phyloP scores from a whole-genome alignment of 306 rosid species.

The Arachis stenosperma region DNA sequence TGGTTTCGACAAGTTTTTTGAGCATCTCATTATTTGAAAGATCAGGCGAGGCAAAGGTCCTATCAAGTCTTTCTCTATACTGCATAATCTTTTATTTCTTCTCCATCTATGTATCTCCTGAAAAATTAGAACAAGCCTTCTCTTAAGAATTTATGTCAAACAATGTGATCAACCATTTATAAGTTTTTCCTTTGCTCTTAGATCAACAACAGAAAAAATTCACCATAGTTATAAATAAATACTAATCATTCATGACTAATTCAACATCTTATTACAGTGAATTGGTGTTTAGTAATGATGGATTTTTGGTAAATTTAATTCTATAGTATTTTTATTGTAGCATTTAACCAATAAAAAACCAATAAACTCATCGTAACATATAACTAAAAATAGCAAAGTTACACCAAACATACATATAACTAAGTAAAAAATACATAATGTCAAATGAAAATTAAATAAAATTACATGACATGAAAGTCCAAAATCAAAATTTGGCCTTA shows the following conservation, averaged over 20 bases:
- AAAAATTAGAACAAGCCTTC: slow-evolving; percentile 27
- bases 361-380: too few species aligned
- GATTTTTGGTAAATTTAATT: neutral
- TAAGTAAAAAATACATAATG: too few species aligned
- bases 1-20: slow-evolving; percentile 67
- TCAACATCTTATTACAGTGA: slow-evolving; percentile 28
- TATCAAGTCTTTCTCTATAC: slow-evolving; percentile 80
- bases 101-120: slow-evolving; percentile 11
- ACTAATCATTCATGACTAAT: neutral
- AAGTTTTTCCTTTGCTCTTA: slow-evolving; percentile 34
- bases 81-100: slow-evolving; percentile 50
- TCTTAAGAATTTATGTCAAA: slow-evolving; percentile 28
- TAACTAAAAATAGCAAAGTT: too few species aligned
- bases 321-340: neutral
- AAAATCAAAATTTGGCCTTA: neutral
- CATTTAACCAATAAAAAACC: neutral
- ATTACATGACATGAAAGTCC: neutral
- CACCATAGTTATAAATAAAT: slow-evolving; percentile 10
- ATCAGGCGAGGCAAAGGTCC: slow-evolving; percentile 70
- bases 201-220: slow-evolving; percentile 15
- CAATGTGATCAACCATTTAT: slow-evolving; percentile 18
- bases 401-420: too few species aligned
- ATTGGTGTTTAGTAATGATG: slow-evolving; percentile 13
- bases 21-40: slow-evolving; percentile 59
- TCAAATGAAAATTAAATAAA: neutral